These are phyloP conservation scores for Bretschneidera sinensis DNA, from an alignment of 345 rosid genomes.

Conservation along the genomic window DNA sequence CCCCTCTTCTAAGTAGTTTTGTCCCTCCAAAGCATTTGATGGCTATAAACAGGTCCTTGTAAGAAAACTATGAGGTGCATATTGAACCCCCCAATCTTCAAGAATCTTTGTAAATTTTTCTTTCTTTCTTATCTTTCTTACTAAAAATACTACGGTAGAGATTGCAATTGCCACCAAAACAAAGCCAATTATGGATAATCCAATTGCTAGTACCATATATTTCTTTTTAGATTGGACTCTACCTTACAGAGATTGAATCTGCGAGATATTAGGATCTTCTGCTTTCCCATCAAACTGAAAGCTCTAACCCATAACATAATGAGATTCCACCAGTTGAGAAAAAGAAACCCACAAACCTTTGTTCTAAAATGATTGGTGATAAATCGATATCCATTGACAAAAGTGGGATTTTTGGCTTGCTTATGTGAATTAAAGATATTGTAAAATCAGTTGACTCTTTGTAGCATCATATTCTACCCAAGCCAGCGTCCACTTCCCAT, in stretches of 20 bases:
- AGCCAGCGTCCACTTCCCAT: constrained; percentile 53
- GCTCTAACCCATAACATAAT: constrained; percentile 72
- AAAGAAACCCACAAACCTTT: constrained; percentile 68
- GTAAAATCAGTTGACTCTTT: constrained; percentile 41
- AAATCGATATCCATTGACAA: constrained; percentile 44
- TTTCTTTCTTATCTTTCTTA: constrained; percentile 41
- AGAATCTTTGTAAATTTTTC: constrained; percentile 44
- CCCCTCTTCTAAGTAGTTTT: constrained; percentile 47
- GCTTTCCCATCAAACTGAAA: constrained; percentile 42
- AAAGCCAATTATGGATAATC: constrained; percentile 36
- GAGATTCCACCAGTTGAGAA: constrained; percentile 44
- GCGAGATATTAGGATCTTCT: constrained; percentile 32
- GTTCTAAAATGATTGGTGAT: constrained; percentile 23
- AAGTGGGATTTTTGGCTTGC: constrained; percentile 40
- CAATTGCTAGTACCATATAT: constrained; percentile 28
- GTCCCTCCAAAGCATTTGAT: constrained; percentile 42
- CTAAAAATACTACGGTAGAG: constrained; percentile 15
- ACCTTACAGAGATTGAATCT: constrained; percentile 58
- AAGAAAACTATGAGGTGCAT: constrained; percentile 48
- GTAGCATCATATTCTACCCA: constrained; percentile 78
- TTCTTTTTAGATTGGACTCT: constrained; percentile 15
- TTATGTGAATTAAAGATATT: constrained; percentile 38
- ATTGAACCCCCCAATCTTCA: constrained; percentile 51
- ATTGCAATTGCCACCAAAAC: constrained; percentile 20
- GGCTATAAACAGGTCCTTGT: constrained; percentile 37